These are phyloP conservation scores for Zygotorulaspora sp. DNA, from an alignment of 805 yeast species.

Conservation along the genomic window DNA sequence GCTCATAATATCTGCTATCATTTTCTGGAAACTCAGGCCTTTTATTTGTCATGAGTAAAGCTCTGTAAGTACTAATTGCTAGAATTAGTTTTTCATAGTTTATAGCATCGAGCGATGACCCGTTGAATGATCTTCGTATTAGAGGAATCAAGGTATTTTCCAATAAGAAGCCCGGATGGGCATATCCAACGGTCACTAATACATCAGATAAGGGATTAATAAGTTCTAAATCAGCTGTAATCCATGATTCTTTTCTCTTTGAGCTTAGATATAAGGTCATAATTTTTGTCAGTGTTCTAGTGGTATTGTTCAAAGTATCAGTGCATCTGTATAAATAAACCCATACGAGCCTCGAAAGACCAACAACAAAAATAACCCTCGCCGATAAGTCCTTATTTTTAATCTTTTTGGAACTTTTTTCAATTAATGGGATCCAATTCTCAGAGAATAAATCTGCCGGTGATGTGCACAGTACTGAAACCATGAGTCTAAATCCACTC, in stretches of 20 bases:
- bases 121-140: constrained; percentile 56
- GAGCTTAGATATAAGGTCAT: constrained; percentile 53
- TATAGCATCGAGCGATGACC: constrained; percentile 53
- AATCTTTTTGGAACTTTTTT: constrained; percentile 53
- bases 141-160: constrained; percentile 75
- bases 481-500: constrained; percentile 58
- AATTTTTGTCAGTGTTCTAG: constrained; percentile 66
- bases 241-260: constrained; percentile 71
- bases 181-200: constrained; percentile 71
- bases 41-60: constrained; percentile 62
- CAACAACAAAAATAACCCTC: constrained; percentile 55
- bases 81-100: constrained; percentile 68
- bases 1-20: constrained; percentile 32
- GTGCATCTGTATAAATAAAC: constrained; percentile 81
- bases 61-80: constrained; percentile 64
- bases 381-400: constrained; percentile 55
- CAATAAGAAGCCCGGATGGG: constrained; percentile 71
- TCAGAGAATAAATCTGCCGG: constrained; percentile 68
- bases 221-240: constrained; percentile 55
- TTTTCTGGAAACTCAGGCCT: constrained; percentile 71
- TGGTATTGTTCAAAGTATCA: constrained; percentile 83
- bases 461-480: constrained; percentile 74
- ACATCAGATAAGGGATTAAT: constrained; percentile 66
- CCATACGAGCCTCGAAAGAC: constrained; percentile 78
- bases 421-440: constrained; percentile 69